These are phyloP conservation scores for Cinnamomum chago DNA, from an alignment of 164 flowering plant genomes.

Conservation along the genomic window DNA sequence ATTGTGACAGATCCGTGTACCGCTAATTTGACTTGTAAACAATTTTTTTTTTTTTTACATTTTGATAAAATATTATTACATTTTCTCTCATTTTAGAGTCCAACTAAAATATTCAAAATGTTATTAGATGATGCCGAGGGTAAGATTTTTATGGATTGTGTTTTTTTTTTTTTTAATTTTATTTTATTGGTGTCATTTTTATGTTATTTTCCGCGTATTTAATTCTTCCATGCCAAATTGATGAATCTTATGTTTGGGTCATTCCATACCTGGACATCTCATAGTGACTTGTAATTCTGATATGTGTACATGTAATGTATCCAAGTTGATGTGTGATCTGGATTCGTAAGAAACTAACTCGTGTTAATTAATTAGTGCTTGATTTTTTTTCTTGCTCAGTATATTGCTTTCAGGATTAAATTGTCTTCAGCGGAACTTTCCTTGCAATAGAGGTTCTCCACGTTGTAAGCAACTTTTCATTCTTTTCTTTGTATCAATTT, in stretches of 20 bases:
- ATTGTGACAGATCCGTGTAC: neutral
- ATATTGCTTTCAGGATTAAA: slow-evolving; percentile 45
- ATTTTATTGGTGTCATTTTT: too few species aligned
- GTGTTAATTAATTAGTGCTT: neutral
- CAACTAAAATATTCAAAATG: too few species aligned
- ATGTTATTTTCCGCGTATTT: neutral
- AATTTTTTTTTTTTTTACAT: too few species aligned
- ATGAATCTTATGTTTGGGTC: neutral
- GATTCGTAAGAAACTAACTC: neutral
- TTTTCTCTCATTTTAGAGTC: too few species aligned
- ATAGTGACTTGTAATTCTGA: neutral
- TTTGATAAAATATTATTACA: too few species aligned
- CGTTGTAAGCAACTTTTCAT: slow-evolving; percentile 39
- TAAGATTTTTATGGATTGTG: too few species aligned
- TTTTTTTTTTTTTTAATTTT: too few species aligned
- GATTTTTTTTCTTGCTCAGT: slow-evolving; percentile 26
- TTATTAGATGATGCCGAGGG: neutral
- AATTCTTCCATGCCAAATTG: neutral
- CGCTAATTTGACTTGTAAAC: too few species aligned
- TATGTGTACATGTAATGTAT: neutral
- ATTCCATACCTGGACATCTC: neutral
- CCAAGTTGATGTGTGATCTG: neutral
- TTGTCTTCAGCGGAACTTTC: slow-evolving; percentile 68
- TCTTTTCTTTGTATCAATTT: neutral
- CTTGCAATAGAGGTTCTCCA: slow-evolving; percentile 59